Conservation (phyloP, 2,329 filamentous ascomycete species). For the Teratosphaeriaceae sp. region DNA sequence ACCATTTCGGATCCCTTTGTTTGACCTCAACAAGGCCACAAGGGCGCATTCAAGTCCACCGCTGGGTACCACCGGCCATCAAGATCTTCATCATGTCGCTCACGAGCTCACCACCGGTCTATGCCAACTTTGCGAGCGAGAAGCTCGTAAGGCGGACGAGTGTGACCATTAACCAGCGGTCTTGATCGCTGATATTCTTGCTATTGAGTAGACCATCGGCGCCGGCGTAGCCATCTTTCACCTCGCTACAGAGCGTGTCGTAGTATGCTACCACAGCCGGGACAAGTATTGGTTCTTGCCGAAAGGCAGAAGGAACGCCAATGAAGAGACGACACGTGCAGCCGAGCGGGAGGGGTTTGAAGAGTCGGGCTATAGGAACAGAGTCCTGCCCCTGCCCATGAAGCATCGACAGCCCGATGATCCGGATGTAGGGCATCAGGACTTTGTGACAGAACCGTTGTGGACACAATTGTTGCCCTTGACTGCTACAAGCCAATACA, state of each 20-base stretch:
- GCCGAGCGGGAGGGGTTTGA: constrained; percentile 46
- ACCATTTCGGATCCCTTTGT: too few species aligned
- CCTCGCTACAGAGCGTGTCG: constrained; percentile 38
- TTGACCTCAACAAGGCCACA: background rate
- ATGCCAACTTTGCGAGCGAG: constrained; percentile 20
- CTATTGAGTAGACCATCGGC: too few species aligned
- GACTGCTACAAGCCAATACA: constrained; percentile 32
- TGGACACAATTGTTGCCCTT: constrained; percentile 41
- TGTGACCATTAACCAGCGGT: too few species aligned
- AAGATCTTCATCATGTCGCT: constrained; percentile 12
- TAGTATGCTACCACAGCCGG: constrained; percentile 40
- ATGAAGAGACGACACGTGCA: constrained; percentile 36
- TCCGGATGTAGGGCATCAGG: constrained; percentile 22
- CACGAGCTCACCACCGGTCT: constrained; percentile 16
- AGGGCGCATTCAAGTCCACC: background rate
- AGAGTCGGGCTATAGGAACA: constrained; percentile 45
- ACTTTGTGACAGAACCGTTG: constrained; percentile 37
- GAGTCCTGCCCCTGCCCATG: constrained; percentile 41
- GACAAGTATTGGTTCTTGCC: constrained; percentile 43
- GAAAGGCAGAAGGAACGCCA: constrained; percentile 43
- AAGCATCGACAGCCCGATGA: constrained; percentile 34
- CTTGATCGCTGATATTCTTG: too few species aligned
- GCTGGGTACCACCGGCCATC: too few species aligned
- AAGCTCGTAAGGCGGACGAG: constrained; percentile 33
- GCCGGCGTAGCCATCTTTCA: constrained; percentile 47